Evolutionary conservation across 306 rosid species (phyloP).

Genomic region (Mimosa bimucronata): DNA sequence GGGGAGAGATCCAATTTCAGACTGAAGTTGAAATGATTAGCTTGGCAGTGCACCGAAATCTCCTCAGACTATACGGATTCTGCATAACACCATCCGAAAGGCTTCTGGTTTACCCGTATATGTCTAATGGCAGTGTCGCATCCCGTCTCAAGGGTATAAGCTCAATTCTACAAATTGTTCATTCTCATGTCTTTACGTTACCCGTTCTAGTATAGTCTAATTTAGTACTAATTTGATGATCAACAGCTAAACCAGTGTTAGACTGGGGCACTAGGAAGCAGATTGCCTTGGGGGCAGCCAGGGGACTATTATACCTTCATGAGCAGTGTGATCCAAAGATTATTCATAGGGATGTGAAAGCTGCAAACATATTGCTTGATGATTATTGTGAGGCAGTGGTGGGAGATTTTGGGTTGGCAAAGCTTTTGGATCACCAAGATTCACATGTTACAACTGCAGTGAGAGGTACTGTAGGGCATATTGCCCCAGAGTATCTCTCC

Average conservation of each 20-base stretch:
- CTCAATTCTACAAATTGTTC: neutral
- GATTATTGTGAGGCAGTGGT: conserved; percentile 95
- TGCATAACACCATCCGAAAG: conserved; percentile 82
- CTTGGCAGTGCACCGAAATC: conserved; percentile 90
- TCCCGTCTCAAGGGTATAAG: conserved; percentile 84
- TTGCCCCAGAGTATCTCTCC: conserved; percentile 94
- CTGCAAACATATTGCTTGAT: conserved; percentile 92
- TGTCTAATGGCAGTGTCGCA: conserved; percentile 98
- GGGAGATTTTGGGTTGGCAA: conserved; percentile 96
- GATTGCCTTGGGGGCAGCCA: conserved; percentile 85
- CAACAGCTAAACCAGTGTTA: conserved; percentile 73
- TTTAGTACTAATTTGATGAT: conserved; percentile 13
- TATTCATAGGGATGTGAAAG: conserved; percentile 94
- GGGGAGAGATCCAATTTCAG: conserved; percentile 94
- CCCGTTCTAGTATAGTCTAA: conserved; percentile 7
- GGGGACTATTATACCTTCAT: conserved; percentile 88
- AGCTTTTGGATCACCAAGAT: conserved; percentile 93
- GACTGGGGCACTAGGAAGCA: conserved; percentile 94
- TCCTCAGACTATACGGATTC: conserved; percentile 79
- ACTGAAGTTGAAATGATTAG: conserved; percentile 99
- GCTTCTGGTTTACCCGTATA: conserved; percentile 87
- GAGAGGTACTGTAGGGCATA: conserved; percentile 93
- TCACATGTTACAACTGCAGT: conserved; percentile 97
- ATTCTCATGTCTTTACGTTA: neutral
- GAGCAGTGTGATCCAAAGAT: conserved; percentile 98